phyloP scores from a whole-genome alignment of 1,284 basidiomycete species.

The Moesziomyces sp. region DNA sequence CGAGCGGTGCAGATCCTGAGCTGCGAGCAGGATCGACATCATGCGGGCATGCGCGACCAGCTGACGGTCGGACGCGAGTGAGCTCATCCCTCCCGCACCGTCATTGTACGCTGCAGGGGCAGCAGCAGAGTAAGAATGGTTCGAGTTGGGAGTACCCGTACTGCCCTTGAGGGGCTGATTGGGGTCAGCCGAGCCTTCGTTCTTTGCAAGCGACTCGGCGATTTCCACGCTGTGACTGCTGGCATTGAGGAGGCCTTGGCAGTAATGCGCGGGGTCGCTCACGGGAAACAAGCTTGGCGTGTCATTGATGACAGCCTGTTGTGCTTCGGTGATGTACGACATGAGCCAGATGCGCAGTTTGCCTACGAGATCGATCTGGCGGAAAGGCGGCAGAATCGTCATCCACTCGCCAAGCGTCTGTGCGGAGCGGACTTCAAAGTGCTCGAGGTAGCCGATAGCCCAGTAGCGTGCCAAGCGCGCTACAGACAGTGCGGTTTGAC shows the following conservation, averaged over 20 bases:
- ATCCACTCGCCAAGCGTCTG: slow-evolving; percentile 57
- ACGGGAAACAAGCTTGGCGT: slow-evolving; percentile 46
- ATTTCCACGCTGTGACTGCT: slow-evolving; percentile 37
- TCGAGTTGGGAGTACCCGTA: slow-evolving; percentile 22
- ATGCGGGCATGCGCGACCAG: slow-evolving; percentile 56
- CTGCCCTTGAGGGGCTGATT: slow-evolving; percentile 2
- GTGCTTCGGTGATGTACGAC: slow-evolving; percentile 59
- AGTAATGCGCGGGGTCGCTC: slow-evolving; percentile 47
- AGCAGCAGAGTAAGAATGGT: slow-evolving; percentile 16
- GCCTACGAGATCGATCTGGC: slow-evolving; percentile 56
- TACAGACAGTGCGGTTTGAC: slow-evolving; percentile 43
- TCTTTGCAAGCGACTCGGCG: slow-evolving; percentile 1
- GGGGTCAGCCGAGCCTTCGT: slow-evolving; percentile 4
- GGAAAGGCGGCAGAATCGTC: slow-evolving; percentile 58
- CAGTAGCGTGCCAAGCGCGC: slow-evolving; percentile 51
- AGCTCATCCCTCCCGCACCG: slow-evolving; percentile 31
- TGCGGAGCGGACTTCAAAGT: slow-evolving; percentile 55
- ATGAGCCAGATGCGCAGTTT: slow-evolving; percentile 60
- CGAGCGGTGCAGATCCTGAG: slow-evolving; percentile 43
- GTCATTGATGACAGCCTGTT: slow-evolving; percentile 57
- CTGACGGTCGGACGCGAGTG: slow-evolving; percentile 50
- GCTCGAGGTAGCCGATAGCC: slow-evolving; percentile 56
- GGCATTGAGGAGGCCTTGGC: slow-evolving; percentile 48
- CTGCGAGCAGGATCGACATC: slow-evolving; percentile 53
- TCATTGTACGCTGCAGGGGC: slow-evolving; percentile 15